Conservation (phyloP, 2,329 filamentous ascomycete species). For the Aureobasidium sp. region DNA sequence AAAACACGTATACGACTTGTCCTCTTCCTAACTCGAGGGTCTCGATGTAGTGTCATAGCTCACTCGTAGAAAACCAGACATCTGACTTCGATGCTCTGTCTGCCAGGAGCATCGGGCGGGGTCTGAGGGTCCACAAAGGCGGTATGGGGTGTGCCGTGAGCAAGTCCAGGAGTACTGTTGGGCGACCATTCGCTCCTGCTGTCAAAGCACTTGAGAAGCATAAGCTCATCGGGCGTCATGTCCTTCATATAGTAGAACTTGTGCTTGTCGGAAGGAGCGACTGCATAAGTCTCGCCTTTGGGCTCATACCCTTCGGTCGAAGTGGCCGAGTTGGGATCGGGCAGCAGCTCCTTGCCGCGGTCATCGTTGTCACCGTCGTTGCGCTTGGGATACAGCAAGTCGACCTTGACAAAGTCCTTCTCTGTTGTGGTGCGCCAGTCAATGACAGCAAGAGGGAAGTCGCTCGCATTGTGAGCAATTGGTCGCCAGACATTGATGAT, state of each 20-base stretch:
- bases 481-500: conserved; percentile 68
- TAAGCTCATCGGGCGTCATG: conserved; percentile 53
- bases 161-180: conserved; percentile 32
- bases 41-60: neutral
- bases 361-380: conserved; percentile 37
- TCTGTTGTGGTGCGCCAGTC: conserved; percentile 55
- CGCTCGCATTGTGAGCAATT: conserved; percentile 55
- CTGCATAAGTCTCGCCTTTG: conserved; percentile 56
- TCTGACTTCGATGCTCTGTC: conserved; percentile 52
- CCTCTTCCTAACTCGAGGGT: neutral
- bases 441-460: conserved; percentile 62
- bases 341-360: conserved; percentile 51
- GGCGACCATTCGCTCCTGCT: conserved; percentile 37
- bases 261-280: conserved; percentile 52
- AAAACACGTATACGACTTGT: neutral
- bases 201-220: conserved; percentile 48
- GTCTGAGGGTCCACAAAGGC: conserved; percentile 74
- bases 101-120: conserved; percentile 58
- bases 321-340: conserved; percentile 39
- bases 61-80: conserved; percentile 62
- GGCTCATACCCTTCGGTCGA: conserved; percentile 56
- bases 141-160: conserved; percentile 56
- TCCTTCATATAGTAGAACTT: conserved; percentile 61
- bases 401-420: conserved; percentile 53
- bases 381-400: conserved; percentile 55